Conservation (phyloP, 441 rosid genomes). For the Pelargonium australe region DNA sequence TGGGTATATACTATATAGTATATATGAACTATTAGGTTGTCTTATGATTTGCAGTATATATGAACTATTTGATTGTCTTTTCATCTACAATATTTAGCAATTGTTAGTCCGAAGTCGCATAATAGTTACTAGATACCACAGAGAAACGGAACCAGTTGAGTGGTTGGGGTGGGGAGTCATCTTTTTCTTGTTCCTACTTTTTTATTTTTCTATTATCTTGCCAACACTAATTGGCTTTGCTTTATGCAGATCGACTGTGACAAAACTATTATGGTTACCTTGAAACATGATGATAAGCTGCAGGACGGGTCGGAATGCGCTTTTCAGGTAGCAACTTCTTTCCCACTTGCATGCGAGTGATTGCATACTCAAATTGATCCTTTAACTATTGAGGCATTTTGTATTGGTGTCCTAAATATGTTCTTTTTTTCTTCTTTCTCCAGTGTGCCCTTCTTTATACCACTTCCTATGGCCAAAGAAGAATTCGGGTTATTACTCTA, state of each 20-base stretch:
- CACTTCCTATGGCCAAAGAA: slow-evolving; percentile 84
- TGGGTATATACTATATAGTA: too few species aligned
- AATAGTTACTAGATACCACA: too few species aligned
- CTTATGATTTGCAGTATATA: too few species aligned
- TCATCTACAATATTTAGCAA: too few species aligned
- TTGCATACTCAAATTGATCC: slow-evolving; percentile 4
- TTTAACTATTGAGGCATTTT: slow-evolving; percentile 9
- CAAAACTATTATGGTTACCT: slow-evolving; percentile 86
- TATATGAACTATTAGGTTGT: too few species aligned
- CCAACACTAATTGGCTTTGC: slow-evolving; percentile 2
- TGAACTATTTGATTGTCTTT: too few species aligned
- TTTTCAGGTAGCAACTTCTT: slow-evolving; percentile 62
- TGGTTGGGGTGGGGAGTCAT: background rate
- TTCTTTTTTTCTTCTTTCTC: slow-evolving; percentile 20
- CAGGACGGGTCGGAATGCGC: slow-evolving; percentile 92
- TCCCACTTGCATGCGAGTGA: slow-evolving; percentile 16
- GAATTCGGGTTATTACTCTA: slow-evolving; percentile 82
- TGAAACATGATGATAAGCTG: slow-evolving; percentile 96
- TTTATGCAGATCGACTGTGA: slow-evolving; percentile 90
- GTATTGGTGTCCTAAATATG: slow-evolving; percentile 2
- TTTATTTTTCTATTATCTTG: background rate
- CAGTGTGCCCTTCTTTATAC: slow-evolving; percentile 93
- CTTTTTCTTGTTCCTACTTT: background rate
- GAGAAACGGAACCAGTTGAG: background rate
- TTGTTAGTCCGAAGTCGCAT: too few species aligned